phyloP scores from a whole-genome alignment of 2,329 filamentous ascomycete species.

The Neofusicoccum sp. region DNA sequence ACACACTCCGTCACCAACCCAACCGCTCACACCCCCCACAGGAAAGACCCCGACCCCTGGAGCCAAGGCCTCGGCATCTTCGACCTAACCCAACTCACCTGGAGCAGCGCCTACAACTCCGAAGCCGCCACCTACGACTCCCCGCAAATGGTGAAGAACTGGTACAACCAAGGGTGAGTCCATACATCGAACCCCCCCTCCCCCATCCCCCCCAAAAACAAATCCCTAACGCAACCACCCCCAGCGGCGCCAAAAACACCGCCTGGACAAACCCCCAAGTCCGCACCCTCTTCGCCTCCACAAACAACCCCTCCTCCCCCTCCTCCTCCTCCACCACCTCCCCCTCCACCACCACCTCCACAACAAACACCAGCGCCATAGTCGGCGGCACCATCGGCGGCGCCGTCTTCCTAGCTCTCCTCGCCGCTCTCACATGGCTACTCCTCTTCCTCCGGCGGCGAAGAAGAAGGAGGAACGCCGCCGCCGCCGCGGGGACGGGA shows the following conservation, averaged over 20 bases:
- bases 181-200: neutral
- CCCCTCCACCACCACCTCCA: neutral
- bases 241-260: neutral
- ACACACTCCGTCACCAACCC: no score
- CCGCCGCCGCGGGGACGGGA: neutral
- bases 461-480: neutral
- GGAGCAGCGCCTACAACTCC: neutral
- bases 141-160: neutral
- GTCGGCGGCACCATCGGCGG: neutral
- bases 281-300: neutral
- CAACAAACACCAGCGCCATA: neutral
- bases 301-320: neutral
- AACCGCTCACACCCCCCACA: neutral
- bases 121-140: neutral
- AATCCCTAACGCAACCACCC: no score
- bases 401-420: neutral
- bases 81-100: conserved; percentile 1
- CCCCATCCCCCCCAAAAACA: no score
- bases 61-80: neutral
- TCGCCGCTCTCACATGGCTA: neutral
- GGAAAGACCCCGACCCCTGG: neutral
- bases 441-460: neutral
- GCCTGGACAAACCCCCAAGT: neutral
- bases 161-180: conserved; percentile 1
- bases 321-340: neutral